These are phyloP conservation scores for Boeremia exigua DNA, from an alignment of 2,329 filamentous ascomycete genomes.

Conservation along the genomic window DNA sequence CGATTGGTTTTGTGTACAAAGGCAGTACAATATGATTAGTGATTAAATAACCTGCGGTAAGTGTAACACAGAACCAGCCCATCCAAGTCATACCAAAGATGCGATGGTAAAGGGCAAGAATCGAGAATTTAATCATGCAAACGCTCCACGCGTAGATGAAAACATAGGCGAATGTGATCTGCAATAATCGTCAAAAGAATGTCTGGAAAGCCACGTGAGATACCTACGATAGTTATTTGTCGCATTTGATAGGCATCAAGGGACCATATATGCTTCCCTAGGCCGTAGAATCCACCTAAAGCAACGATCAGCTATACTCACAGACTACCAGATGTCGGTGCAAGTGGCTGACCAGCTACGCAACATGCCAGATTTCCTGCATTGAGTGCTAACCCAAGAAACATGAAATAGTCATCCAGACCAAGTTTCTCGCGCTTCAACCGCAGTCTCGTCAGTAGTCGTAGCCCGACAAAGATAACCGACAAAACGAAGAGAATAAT, in stretches of 20 bases:
- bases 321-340: not conserved
- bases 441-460: constrained; percentile 24
- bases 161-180: constrained; percentile 36
- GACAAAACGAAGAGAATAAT: constrained; percentile 30
- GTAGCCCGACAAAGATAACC: constrained; percentile 25
- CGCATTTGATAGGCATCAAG: constrained; percentile 31
- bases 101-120: constrained; percentile 34
- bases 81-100: constrained; percentile 35
- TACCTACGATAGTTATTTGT: constrained; percentile 30
- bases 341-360: constrained; percentile 26
- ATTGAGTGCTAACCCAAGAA: constrained; percentile 26
- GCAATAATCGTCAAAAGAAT: not conserved
- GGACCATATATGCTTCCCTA: constrained; percentile 36
- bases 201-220: not conserved
- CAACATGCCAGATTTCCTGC: constrained; percentile 35
- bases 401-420: constrained; percentile 34
- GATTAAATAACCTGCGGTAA: constrained; percentile 28
- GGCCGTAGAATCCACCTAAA: constrained; percentile 29
- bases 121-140: constrained; percentile 35
- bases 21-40: constrained; percentile 30
- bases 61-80: constrained; percentile 26
- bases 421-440: constrained; percentile 26
- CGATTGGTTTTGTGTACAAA: constrained; percentile 23
- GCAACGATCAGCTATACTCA: not conserved
- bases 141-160: constrained; percentile 38